These are phyloP conservation scores for Linum trigynum DNA, from an alignment of 345 rosid genomes.

Conservation along the genomic window DNA sequence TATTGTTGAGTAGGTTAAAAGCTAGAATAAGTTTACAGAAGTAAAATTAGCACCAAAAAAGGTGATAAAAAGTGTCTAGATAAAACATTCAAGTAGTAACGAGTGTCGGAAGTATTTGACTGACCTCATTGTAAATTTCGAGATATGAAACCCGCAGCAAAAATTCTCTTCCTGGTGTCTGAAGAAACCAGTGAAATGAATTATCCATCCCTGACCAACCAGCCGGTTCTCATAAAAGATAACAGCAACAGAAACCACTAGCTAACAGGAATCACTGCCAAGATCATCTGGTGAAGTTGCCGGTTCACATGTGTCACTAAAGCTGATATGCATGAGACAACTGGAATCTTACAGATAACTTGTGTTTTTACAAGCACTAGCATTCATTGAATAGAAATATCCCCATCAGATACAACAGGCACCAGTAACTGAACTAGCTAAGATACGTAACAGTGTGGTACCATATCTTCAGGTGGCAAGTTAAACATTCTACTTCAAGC, in stretches of 20 bases:
- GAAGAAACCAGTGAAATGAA: slow-evolving; percentile 21
- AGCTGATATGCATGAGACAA: not conserved
- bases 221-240: not conserved
- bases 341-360: too few species aligned
- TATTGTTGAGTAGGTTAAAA: not conserved
- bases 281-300: not conserved
- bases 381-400: not conserved
- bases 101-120: slow-evolving; percentile 12
- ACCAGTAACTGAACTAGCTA: not conserved
- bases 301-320: not conserved
- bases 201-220: slow-evolving; percentile 14
- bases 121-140: slow-evolving; percentile 97
- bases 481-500: not conserved
- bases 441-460: not conserved
- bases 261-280: not conserved
- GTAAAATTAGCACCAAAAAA: not conserved
- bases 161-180: slow-evolving; percentile 99
- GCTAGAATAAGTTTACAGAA: not conserved
- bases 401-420: not conserved
- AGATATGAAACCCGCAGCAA: slow-evolving; percentile 96
- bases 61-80: not conserved
- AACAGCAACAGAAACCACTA: not conserved
- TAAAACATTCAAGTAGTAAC: not conserved
- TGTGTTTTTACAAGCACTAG: not conserved
- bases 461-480: not conserved